These are phyloP conservation scores for Ophiostoma triangulosporum DNA, from an alignment of 2,329 filamentous ascomycete genomes.

Conservation along the genomic window DNA sequence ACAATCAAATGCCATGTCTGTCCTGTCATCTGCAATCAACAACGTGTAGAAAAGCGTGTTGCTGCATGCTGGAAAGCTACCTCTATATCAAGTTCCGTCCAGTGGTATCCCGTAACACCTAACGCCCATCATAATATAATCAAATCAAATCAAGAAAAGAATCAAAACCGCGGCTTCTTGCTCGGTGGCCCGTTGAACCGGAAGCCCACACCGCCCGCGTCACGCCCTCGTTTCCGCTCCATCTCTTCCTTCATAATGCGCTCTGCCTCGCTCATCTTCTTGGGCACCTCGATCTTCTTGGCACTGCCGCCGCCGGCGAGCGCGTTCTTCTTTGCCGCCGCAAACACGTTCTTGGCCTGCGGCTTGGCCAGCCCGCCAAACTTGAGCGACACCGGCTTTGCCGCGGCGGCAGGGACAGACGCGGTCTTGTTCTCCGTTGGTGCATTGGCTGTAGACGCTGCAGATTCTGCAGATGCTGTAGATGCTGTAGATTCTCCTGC, in stretches of 20 bases:
- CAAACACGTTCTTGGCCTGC: conserved; percentile 68
- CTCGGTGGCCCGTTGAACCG: conserved; percentile 14
- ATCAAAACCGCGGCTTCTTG: conserved; percentile 38
- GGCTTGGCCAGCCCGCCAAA: conserved; percentile 39
- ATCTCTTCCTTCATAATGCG: conserved; percentile 80
- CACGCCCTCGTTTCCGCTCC: conserved; percentile 51
- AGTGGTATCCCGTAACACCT: not conserved
- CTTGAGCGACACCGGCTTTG: conserved; percentile 46
- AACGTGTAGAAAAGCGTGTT: too few relatives aligned
- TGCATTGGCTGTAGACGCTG: not conserved
- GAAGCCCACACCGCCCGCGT: conserved; percentile 17
- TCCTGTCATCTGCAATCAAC: too few relatives aligned
- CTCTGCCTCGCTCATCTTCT: conserved; percentile 80
- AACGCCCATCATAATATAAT: not conserved
- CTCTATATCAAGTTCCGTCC: not conserved
- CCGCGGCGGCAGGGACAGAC: not conserved
- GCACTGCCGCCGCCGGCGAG: conserved; percentile 37
- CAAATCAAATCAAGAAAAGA: too few relatives aligned
- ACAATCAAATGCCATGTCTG: too few relatives aligned
- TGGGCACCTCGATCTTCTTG: conserved; percentile 55
- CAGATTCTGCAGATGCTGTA: too few relatives aligned
- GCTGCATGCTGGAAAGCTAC: too few relatives aligned
- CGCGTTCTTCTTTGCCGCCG: conserved; percentile 53
- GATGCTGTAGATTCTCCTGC: too few relatives aligned
- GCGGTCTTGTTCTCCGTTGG: not conserved